Evolutionary conservation across 2,329 filamentous ascomycete genomes (phyloP), one percentile per base, ranked within the genome.

Genomic region (Thielaviopsis populi): DNA sequence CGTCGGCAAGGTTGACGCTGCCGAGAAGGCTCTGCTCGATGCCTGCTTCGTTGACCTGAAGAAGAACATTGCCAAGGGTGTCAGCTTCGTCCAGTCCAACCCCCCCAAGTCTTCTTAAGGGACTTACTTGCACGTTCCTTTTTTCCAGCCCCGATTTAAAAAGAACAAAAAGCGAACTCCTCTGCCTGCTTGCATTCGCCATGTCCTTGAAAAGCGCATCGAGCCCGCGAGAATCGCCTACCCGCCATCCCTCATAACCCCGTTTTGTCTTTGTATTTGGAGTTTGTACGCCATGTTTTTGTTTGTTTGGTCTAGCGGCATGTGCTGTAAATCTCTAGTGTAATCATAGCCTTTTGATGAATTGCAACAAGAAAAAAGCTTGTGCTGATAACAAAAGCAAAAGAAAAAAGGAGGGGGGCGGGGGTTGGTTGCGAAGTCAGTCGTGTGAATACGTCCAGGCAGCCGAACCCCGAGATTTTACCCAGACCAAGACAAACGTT

Each of bases 31-130:
- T 78, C 86, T 99, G 71, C 79, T 99, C 72, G 88, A 95, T 73
- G 89, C 85, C 72, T 88, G 84, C 83, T 80, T 97, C 70, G 79
- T 75, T 71, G 94, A 92, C 78, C 83, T 94, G 75, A 88, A 88
- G 83, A 88, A 87, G 84, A 96, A 97, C 86, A 96, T 97, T 75
- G 80, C 85, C 77, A 97, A 96, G 89, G 90, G 90, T 75, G 79
- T 85, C 67, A 70, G 75, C 66, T 86, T 86, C 68, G 82, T 81
- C 78, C 68, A 68, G 65, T 48, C 62, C 58, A 63, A 66, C 61
- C 65, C 65, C n/a, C 65, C 65, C 62, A 66, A 66, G 64, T 66
- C 61, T 59, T 54, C 63, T 33, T 65, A 65, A 62, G 50, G 41
- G 37, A 53, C 33, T 63, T 43, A 7, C 42, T 58, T 33, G 27